Base-by-base conservation (phyloP, 2,329 filamentous ascomycete species). In the Verticillium alfalfae region DNA sequence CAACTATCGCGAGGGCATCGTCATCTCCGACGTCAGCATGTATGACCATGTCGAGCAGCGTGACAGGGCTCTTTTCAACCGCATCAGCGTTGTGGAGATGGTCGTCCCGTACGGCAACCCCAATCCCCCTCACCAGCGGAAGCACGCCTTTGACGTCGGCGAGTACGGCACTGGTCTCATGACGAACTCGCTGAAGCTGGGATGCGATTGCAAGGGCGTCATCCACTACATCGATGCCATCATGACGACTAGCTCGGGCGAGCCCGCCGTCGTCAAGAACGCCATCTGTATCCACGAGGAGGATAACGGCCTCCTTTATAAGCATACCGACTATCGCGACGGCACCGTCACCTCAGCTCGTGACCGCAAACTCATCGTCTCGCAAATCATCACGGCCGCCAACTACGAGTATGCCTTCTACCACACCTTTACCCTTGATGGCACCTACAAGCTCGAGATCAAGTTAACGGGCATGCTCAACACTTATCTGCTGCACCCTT, bases 401-500 rank as follows among this genome's bases (percentile, higher is more conserved):
- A 90, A 91, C 73, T 90, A 91, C 75, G 88, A 90, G 69, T 90
- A 90, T 68, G 81, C 89, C 45, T 84, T 90, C 62, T 81, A 83
- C 2, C 89, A 82, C 72, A 83, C 85, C 64, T 85, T 91, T 63
- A 84, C 88, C 68, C 86, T 86, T 54, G 80, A 84, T 0, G 88
- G 84, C 9, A 85, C 82, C 12, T 80, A 90, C 66, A 79, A 79
- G 0, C 75, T 88, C 61, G 87, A 90, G 70, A 82, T 81, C 0
- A 80, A 87, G 1, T 87, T 88, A 0, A 90, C 88, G 0, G 88
- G 88, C 1, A 88, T 91, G 60, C 80, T 91, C 5, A 82, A 79
- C 5, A 52, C 55, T 2, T 39, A 57, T 2, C 56, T 52, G n/a
- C 70, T 75, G 2, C 79, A 66, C 77, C 79, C 80, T 10, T 52